Conservation (phyloP, 192 early-diverging fungal genomes). For the Entomortierella beljakovae region DNA sequence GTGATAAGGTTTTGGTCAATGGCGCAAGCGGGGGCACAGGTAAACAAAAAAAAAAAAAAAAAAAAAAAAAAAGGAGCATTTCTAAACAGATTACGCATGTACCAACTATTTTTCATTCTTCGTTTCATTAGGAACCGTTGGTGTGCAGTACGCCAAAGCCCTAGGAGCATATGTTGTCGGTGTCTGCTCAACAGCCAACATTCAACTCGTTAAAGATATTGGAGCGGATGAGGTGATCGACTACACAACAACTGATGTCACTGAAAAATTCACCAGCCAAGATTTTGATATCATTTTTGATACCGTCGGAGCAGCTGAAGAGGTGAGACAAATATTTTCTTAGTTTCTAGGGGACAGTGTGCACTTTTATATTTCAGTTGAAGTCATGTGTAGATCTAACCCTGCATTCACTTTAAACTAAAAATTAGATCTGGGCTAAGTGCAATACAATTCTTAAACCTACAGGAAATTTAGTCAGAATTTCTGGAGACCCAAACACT, state of each 20-base stretch:
- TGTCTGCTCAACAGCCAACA: slow-evolving; percentile 64
- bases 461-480: slow-evolving; percentile 18
- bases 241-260: slow-evolving; percentile 58
- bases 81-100: neutral
- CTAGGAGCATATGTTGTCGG: slow-evolving; percentile 65
- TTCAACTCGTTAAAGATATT: slow-evolving; percentile 56
- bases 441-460: slow-evolving; percentile 24
- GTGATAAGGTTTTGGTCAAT: slow-evolving; percentile 56
- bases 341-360: no score
- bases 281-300: slow-evolving; percentile 62
- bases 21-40: slow-evolving; percentile 65
- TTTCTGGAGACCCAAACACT: slow-evolving; percentile 5
- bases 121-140: slow-evolving; percentile 50
- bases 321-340: slow-evolving; percentile 15
- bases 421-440: slow-evolving; percentile 33
- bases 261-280: slow-evolving; percentile 24
- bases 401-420: no score
- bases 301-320: slow-evolving; percentile 45
- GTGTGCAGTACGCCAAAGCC: slow-evolving; percentile 64
- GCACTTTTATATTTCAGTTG: no score
- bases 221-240: slow-evolving; percentile 71
- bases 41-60: slow-evolving; percentile 2
- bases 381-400: no score
- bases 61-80: neutral
- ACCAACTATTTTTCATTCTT: no score